Evolutionary conservation across 2,329 filamentous ascomycete species (phyloP).

Genomic region (Colletotrichum tofieldiae): DNA sequence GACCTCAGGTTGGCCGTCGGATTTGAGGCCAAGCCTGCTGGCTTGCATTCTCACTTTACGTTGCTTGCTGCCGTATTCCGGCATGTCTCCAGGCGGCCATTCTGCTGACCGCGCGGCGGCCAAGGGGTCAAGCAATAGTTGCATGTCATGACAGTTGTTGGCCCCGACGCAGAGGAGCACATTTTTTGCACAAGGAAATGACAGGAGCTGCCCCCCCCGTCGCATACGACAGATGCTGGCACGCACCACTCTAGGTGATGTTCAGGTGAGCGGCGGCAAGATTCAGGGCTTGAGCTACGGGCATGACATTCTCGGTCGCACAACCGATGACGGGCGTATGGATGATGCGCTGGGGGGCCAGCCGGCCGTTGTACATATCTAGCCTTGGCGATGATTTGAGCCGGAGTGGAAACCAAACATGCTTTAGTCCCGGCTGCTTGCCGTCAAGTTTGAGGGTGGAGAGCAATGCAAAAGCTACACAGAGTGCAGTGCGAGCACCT

Average conservation of each 20-base stretch:
- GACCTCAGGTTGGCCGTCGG: background rate
- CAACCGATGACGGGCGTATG: background rate
- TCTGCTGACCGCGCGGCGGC: too few relatives aligned
- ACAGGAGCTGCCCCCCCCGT: background rate
- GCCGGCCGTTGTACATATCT: background rate
- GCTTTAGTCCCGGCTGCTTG: background rate
- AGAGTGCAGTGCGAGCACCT: background rate
- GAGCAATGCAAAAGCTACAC: background rate
- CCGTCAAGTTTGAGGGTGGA: background rate
- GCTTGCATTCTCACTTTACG: background rate
- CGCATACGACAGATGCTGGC: background rate
- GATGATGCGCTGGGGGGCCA: background rate
- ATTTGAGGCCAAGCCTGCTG: background rate
- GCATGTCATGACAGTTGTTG: too few relatives aligned
- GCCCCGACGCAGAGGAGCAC: too few relatives aligned
- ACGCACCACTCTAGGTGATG: background rate
- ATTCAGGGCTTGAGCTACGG: slow-evolving; percentile 6
- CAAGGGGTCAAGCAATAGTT: too few relatives aligned
- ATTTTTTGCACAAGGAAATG: background rate
- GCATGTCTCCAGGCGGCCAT: too few relatives aligned
- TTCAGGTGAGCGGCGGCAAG: slow-evolving; percentile 29
- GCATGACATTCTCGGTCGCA: slow-evolving; percentile 1
- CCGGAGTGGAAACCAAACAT: background rate
- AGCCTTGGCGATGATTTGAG: background rate
- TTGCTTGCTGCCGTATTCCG: too few relatives aligned